Conservation (phyloP, 176 grass and related monocot species). For the Oryza officinalis region DNA sequence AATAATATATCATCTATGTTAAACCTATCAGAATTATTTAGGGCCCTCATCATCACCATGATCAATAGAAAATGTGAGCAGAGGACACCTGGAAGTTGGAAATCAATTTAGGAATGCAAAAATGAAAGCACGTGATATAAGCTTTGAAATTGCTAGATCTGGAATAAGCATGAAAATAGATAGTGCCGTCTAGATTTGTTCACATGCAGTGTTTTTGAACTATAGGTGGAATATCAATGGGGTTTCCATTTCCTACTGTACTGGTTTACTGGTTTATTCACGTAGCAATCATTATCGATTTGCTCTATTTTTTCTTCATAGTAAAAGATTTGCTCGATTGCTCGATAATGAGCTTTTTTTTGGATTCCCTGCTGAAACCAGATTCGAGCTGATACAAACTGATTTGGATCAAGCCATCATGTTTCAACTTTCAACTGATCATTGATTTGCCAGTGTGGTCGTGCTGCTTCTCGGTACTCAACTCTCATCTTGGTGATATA, state of each 20-base stretch:
- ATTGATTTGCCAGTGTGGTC: background rate
- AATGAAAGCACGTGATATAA: background rate
- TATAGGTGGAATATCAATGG: background rate
- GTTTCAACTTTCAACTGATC: background rate
- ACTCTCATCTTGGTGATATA: slow-evolving; percentile 1
- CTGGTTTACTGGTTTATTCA: background rate
- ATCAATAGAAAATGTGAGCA: background rate
- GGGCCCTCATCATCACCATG: background rate
- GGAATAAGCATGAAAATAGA: background rate
- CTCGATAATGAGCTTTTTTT: background rate
- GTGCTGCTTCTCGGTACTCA: background rate
- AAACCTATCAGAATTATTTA: background rate
- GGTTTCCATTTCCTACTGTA: background rate
- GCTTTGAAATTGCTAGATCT: background rate
- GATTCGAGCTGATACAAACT: background rate
- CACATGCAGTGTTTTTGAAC: background rate
- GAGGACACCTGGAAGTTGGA: background rate
- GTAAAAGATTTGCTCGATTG: background rate
- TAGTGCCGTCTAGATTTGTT: background rate
- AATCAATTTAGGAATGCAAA: background rate
- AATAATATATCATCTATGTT: background rate
- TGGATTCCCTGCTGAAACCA: slow-evolving; percentile 20
- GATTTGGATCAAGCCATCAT: background rate
- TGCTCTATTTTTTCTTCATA: background rate
- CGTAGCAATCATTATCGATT: background rate